Evolutionary conservation across 2,329 filamentous ascomycete genomes (phyloP), one percentile per base, ranked within the genome.

Genomic region (Colletotrichum trifolii): DNA sequence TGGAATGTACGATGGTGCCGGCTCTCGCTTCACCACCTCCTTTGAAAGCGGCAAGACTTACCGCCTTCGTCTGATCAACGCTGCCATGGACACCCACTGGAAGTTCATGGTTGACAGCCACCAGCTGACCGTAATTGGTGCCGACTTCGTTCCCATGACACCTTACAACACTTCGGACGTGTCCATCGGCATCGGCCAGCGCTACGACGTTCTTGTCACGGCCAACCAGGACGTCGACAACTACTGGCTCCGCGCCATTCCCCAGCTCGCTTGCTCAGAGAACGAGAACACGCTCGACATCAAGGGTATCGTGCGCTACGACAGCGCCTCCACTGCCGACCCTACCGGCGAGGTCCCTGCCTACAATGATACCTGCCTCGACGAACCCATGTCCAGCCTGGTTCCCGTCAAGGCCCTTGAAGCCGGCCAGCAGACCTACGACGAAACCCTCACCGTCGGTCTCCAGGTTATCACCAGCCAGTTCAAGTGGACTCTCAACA

Each of bases 31-130:
- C 63, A 70, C 75, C 55, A 75, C 81, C 9, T 74, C 70, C 0
- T 81, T 86, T 54, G 74, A 73, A 3, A 69, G 74, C 3, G 81
- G 81, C 7, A 78, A 77, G 40, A 79, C 76, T 3, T 83, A 85
- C 68, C 78, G 80, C 33, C 66, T 87, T 50, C 76, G 84, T 9
- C 71, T 87, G 6, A 75, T 86, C 60, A 85, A 85, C 70, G 76
- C 73, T 2, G 79, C 79, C 43, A 72, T 80, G 42, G 80, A 82
- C 48, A 78, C 75, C 1, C 75, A 77, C 67, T 81, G 80, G 72
- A 79, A 80, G 68, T 86, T 87, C 69, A 78, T 77, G 42, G 83
- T 87, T 64, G 84, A 87, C 72, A 81, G 83, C 54, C 88, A 90
- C 72, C 80, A 71, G 0, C 71, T 90, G 67, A 84, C 78, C 0